A percentile compares a stretch with the other conserved stretches of the same genome.
These are phyloP conservation scores for Aspergillus aculeatinus DNA, from an alignment of 2,329 filamentous ascomycete genomes.

Conservation along the genomic window DNA sequence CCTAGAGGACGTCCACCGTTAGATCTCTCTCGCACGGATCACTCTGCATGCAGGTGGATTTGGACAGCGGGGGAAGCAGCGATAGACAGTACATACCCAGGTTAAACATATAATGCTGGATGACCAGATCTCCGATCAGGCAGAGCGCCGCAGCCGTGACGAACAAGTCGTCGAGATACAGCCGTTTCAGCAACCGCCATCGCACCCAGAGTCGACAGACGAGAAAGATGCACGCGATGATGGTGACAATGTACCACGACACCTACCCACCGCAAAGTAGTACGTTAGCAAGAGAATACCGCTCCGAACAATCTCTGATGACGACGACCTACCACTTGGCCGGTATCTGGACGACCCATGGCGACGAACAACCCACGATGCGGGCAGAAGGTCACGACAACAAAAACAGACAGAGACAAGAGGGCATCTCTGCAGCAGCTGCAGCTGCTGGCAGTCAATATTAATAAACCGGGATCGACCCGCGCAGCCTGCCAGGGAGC, in stretches of 20 bases:
- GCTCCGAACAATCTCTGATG: not conserved
- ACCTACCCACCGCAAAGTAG: slow-evolving; percentile 6
- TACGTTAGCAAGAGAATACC: not conserved
- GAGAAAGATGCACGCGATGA: slow-evolving; percentile 17
- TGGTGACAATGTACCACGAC: slow-evolving; percentile 22
- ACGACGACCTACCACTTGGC: slow-evolving; percentile 19
- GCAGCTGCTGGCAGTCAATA: not conserved
- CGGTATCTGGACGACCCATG: slow-evolving; percentile 17
- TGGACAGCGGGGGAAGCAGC: not conserved
- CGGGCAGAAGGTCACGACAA: not conserved
- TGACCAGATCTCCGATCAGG: slow-evolving; percentile 19
- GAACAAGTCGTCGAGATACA: slow-evolving; percentile 21
- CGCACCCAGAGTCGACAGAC: slow-evolving; percentile 17
- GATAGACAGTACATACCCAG: slow-evolving; percentile 10
- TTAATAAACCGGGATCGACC: not conserved
- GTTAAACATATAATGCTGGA: slow-evolving; percentile 25
- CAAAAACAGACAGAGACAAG: not conserved
- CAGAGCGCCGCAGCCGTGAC: slow-evolving; percentile 14
- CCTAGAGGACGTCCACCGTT: slow-evolving; percentile 9
- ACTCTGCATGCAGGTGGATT: not conserved
- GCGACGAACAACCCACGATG: not conserved
- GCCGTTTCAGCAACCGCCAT: slow-evolving; percentile 15
- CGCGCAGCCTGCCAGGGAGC: not conserved
- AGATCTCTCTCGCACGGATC: not conserved
- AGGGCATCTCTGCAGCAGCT: not conserved